These are phyloP conservation scores for Epichloe gansuensis DNA, from an alignment of 2,329 filamentous ascomycete genomes.

Conservation along the genomic window DNA sequence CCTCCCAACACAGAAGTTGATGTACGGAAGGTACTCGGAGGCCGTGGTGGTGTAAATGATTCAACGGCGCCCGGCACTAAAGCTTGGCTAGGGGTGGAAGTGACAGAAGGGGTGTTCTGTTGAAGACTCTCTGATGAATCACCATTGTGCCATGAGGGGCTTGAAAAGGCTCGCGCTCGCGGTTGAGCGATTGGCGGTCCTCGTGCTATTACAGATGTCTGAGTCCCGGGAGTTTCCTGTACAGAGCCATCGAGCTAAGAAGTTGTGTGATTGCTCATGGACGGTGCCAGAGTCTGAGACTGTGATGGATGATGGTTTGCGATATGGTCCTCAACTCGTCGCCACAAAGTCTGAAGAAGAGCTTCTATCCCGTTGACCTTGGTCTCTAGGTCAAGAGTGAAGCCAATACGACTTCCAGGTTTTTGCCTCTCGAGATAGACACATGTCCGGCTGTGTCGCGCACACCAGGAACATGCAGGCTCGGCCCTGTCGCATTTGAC, in stretches of 20 bases:
- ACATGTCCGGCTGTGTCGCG: conserved; percentile 51
- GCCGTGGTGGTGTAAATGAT: neutral
- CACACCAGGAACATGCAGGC: conserved; percentile 57
- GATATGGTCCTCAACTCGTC: conserved; percentile 30
- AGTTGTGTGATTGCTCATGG: conserved; percentile 23
- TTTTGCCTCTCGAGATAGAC: conserved; percentile 61
- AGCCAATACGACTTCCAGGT: conserved; percentile 49
- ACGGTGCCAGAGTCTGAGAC: conserved; percentile 17
- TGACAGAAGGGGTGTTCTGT: conserved; percentile 5
- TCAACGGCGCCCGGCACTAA: neutral
- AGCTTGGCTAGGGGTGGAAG: neutral
- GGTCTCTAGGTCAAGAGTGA: conserved; percentile 45
- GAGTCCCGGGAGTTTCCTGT: conserved; percentile 11
- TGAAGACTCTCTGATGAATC: conserved; percentile 17
- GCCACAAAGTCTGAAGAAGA: conserved; percentile 27
- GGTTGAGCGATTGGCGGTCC: conserved; percentile 15
- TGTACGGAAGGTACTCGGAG: conserved; percentile 7
- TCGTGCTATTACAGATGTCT: conserved; percentile 10
- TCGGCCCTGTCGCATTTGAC: conserved; percentile 39
- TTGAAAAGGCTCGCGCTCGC: conserved; percentile 28
- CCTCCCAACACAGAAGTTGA: conserved; percentile 23
- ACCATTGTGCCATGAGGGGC: conserved; percentile 16
- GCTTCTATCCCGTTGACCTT: conserved; percentile 42
- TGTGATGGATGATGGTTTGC: conserved; percentile 19
- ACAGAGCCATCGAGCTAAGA: conserved; percentile 17